Evolutionary conservation across 257 asterid genomes (phyloP), one percentile per base, ranked within the genome.

Genomic region (Penstemon davidsonii): DNA sequence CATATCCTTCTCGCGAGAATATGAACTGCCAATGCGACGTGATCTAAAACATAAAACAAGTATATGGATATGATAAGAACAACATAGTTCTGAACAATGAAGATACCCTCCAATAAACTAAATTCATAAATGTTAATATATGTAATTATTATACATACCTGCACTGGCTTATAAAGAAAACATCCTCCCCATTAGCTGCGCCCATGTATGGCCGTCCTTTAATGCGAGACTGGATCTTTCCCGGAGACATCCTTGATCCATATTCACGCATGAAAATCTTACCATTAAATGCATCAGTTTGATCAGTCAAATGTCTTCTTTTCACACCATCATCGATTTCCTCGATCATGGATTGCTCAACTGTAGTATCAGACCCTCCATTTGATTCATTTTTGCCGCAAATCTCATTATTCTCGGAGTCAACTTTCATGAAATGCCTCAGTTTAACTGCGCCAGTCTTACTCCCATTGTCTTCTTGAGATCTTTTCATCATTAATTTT

Each of bases 321-420:
- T 78, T 81, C 67, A 46, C 12, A 50, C 43, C 76, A 51, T 51
- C 78, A 60, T 74, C 66, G 52, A 70, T 73, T 67, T 79, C 81
- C 60, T 77, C 81, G 6, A 68, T 56, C 71, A 72, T 12, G 4
- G 78, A 50, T 70, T 79, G 76, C 67, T 79, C 90, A 58, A 76
- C 77, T 13, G 85, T 79, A 60, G 86, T 67, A 9, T 87, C 85
- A 60, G 90, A 84, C 67, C 87, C 91, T 33, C 83, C 84, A 75
- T 76, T 80, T 25, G 87, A 82, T 66, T 19, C 80, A 51, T 70
- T 87, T 69, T 80, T 81, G 36, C 79, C 88, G 19, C 73, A 70
- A 6, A 41, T 61, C 58, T 67, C 87, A 37, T 62, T 75, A 62
- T 36, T 73, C 65, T 65, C 78, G 1, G 66, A 57, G 72, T 77